Base-by-base conservation (phyloP, 306 rosid species). In the Casuarina glauca region DNA sequence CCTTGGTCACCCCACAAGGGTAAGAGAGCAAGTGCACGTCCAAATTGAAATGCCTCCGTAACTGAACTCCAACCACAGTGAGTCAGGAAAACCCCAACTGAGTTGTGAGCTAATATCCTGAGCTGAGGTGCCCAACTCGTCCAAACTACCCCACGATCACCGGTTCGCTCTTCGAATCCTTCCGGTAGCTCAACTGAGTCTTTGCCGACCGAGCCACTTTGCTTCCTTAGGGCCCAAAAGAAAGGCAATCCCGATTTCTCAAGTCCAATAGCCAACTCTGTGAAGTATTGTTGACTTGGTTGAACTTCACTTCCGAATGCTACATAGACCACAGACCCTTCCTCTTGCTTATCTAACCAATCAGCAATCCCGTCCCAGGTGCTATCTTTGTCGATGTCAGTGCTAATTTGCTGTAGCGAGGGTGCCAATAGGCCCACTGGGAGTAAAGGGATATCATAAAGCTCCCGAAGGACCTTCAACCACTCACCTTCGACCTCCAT, bases 21-120 rank as follows among this genome's bases (percentile, higher is more conserved):
- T 42, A 84, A 17, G 83, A 84, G 11, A 4, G 81, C 10, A 9
- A 81, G 42, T 4, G 67, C 72, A 32, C 41, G 48, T 0, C 73
- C 83, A 41, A 2, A 74, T 4, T 70, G 77, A 0, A 84, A 42
- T 32, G 49, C 85, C 39, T 84, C 85, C 2, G 88, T 77, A 39
- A 86, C 70, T 53, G 89, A 88, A 79, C 92, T 86, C 80, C 84
- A 86, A 62, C 92, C 88, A 38, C 84, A 81, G 19, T 90, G 94
- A 67, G 86, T 88, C 83, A 86, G 58, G 76, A 85, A 86, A n/a
- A 86, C 91, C 1, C 86, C 90, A 4, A 90, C 38, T 0, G 89
- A 84, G 1, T 60, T 75, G 73, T 90, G 91, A 6, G 78, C 91
- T 71, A 90, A 60, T n/a, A 90, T 84, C 79, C 64, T 88, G 36